Evolutionary conservation across 257 asterid genomes (phyloP), one percentile per base, ranked within the genome.

Genomic region (Plantago major): DNA sequence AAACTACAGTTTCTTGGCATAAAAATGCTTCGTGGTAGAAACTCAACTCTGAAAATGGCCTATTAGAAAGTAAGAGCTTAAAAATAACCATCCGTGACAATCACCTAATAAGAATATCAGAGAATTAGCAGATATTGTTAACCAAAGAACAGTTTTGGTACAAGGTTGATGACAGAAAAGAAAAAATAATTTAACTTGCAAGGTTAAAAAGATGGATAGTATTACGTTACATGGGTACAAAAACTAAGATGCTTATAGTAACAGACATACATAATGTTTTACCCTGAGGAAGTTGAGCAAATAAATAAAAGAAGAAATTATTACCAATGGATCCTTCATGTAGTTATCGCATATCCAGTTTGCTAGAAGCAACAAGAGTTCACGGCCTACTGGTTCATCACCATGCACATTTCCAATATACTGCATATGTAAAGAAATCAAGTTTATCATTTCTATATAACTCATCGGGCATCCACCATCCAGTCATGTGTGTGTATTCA

Each of bases 331-430:
- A 73, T 92, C 87, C 72, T 81, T 78, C 90, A 72, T 79, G 67
- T 92, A 86, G 74, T 89, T 86, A 75, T 89, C 86, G 54, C 98
- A 92, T 46, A 92, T 73, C 98, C 98, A 92, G 65, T 83, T 88
- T 33, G 86, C 95, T 51, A 92, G 90, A 68, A 67, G 86, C 71
- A 92, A 52, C 64, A 92, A 81, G 74, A 92, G 88, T 67, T 92
- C 98, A 49, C 98, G 98, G 66, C 98, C 98, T n/a, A 92, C 90
- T 65, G 98, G 98, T 79, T 92, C 98, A 81, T 92, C 95, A 44
- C 99, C 99, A 69, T 92, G 99, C 65, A 92, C 93, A 68, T 92
- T 92, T 68, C 99, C 99, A 65, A 92, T 81, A 74, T 78, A 86
- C 99, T 92, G 90, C 80, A 71, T 74, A 68, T 17, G 18, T n/a